Evolutionary conservation across 805 yeast genomes (phyloP).

Genomic region (Zygoascus tannicola): DNA sequence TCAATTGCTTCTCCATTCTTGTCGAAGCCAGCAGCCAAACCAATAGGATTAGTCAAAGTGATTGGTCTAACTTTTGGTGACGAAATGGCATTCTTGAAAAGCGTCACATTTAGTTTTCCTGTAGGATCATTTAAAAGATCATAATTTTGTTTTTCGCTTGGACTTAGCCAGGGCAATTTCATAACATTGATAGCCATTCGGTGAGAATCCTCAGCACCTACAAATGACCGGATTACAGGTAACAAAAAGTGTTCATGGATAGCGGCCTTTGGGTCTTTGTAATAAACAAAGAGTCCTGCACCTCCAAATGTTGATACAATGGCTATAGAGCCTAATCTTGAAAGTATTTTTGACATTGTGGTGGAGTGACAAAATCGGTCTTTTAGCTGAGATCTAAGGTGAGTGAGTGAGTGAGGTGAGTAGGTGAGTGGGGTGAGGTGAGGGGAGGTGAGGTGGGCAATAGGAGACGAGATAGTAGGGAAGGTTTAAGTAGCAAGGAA

Average conservation of each 20-base stretch:
- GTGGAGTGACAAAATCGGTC: background rate
- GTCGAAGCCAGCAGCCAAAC: slow-evolving; percentile 93
- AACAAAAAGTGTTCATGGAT: slow-evolving; percentile 72
- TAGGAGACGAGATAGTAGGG: too few species aligned
- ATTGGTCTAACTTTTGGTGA: slow-evolving; percentile 24
- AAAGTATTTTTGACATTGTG: slow-evolving; percentile 3
- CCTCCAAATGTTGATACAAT: slow-evolving; percentile 4
- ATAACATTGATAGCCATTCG: slow-evolving; percentile 58
- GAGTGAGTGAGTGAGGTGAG: too few species aligned
- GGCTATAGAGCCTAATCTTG: slow-evolving; percentile 4
- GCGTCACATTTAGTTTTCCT: slow-evolving; percentile 20
- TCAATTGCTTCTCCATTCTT: slow-evolving; percentile 91
- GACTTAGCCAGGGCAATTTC: slow-evolving; percentile 36
- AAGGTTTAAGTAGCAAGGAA: too few species aligned
- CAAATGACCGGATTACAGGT: slow-evolving; percentile 58
- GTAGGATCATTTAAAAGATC: slow-evolving; percentile 25
- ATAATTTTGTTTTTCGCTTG: slow-evolving; percentile 21
- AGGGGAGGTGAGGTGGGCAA: too few species aligned
- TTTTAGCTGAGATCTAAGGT: too few species aligned
- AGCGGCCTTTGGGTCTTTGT: slow-evolving; percentile 70
- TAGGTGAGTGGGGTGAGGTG: too few species aligned
- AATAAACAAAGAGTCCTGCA: slow-evolving; percentile 32
- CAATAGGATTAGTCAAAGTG: slow-evolving; percentile 64
- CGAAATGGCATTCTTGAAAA: slow-evolving; percentile 18
- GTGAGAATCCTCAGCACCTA: slow-evolving; percentile 86